A percentile compares a stretch with the other conserved stretches of the same genome.
phyloP scores from a whole-genome alignment of 2,329 filamentous ascomycete species.

The Nectriaceae sp. region DNA sequence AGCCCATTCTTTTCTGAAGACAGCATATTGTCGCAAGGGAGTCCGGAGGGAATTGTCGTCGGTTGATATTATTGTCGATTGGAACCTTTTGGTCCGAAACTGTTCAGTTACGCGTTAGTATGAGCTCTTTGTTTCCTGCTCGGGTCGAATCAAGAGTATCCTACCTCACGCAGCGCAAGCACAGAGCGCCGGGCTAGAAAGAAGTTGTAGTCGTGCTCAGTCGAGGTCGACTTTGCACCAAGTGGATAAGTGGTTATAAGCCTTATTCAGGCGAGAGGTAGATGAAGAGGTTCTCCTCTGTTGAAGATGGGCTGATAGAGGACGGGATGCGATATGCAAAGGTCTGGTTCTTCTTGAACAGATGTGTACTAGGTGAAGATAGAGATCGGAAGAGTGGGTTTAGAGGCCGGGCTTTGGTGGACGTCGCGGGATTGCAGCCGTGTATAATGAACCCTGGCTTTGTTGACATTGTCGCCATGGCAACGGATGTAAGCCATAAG shows the following conservation, averaged over 20 bases:
- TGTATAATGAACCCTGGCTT: conserved; percentile 25
- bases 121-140: no score
- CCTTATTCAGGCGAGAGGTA: conserved; percentile 36
- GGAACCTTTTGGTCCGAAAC: conserved; percentile 53
- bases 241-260: conserved; percentile 21
- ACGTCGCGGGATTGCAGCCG: conserved; percentile 12
- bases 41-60: conserved; percentile 49
- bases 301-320: conserved; percentile 13
- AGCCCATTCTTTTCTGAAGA: conserved; percentile 68
- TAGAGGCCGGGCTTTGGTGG: conserved; percentile 15
- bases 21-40: conserved; percentile 73
- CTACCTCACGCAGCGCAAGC: conserved; percentile 84
- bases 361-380: conserved; percentile 21
- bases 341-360: conserved; percentile 15
- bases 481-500: conserved; percentile 25
- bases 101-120: no score
- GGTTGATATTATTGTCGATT: conserved; percentile 52
- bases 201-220: conserved; percentile 49
- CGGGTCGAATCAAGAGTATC: no score
- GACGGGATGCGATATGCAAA: conserved; percentile 14
- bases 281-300: conserved; percentile 19
- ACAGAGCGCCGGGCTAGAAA: conserved; percentile 71
- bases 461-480: conserved; percentile 37
- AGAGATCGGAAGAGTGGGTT: conserved; percentile 24
- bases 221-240: conserved; percentile 43